Evolutionary conservation across 495 filamentous ascomycete genomes (phyloP).

Genomic region (Cetradonia linearis): DNA sequence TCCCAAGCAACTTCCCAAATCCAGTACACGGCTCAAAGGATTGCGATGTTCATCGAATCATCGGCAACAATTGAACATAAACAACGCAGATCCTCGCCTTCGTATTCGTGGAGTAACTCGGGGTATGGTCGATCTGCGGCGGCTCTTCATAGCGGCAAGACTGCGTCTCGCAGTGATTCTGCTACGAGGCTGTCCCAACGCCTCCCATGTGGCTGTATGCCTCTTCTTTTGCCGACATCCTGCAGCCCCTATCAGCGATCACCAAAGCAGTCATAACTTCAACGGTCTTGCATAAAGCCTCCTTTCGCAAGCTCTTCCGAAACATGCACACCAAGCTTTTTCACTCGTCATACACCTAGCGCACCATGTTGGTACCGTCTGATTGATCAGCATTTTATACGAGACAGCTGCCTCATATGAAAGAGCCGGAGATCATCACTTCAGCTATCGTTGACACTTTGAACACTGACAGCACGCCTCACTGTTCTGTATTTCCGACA

Average conservation of each 20-base stretch:
- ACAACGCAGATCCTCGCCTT: neutral
- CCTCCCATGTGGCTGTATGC: neutral
- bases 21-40: too few relatives aligned
- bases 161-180: constrained; percentile 1
- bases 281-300: constrained; percentile 9
- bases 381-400: neutral
- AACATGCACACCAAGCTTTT: neutral
- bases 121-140: neutral
- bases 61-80: too few relatives aligned
- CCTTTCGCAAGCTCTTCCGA: neutral
- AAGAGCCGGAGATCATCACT: constrained; percentile 2
- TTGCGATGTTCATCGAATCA: too few relatives aligned
- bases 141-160: constrained; percentile 8
- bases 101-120: constrained; percentile 8
- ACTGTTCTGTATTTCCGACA: neutral
- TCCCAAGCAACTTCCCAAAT: too few relatives aligned
- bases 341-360: neutral
- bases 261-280: neutral
- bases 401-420: constrained; percentile 3
- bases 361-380: neutral
- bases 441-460: neutral
- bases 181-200: constrained; percentile 3
- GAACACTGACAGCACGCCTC: neutral
- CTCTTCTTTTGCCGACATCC: neutral
- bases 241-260: neutral